These are phyloP conservation scores for Alternaria triticina DNA, from an alignment of 2,329 filamentous ascomycete genomes.

Conservation along the genomic window DNA sequence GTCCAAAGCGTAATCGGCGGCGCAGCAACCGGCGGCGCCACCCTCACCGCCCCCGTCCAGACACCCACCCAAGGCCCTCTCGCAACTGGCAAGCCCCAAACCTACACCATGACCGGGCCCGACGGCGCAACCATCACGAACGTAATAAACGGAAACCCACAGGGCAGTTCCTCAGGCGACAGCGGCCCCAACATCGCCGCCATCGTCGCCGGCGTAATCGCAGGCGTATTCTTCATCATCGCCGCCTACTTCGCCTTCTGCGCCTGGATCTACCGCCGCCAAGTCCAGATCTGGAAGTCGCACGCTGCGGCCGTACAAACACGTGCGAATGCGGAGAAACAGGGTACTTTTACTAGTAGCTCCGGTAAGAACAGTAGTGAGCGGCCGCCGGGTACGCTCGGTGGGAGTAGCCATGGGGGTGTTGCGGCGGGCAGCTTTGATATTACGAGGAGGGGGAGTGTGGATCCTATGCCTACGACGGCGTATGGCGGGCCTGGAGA, in stretches of 20 bases:
- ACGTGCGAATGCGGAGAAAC: constrained; percentile 55
- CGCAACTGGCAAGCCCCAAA: constrained; percentile 71
- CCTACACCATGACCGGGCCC: constrained; percentile 66
- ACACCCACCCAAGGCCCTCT: constrained; percentile 72
- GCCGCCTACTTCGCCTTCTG: constrained; percentile 74
- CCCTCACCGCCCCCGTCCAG: constrained; percentile 66
- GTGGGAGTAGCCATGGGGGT: constrained; percentile 20
- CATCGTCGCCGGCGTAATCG: constrained; percentile 66
- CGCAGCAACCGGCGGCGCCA: constrained; percentile 70
- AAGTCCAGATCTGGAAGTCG: constrained; percentile 71
- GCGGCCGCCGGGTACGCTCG: constrained; percentile 20
- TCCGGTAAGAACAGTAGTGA: constrained; percentile 35
- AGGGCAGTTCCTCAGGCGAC: constrained; percentile 11
- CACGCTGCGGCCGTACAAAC: constrained; percentile 71
- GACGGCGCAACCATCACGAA: constrained; percentile 51
- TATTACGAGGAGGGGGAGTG: constrained; percentile 15
- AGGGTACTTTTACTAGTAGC: constrained; percentile 31
- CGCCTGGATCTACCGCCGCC: constrained; percentile 74
- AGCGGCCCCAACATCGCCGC: constrained; percentile 58
- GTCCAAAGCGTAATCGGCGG: constrained; percentile 74
- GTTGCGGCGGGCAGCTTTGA: constrained; percentile 30
- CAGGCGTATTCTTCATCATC: constrained; percentile 67
- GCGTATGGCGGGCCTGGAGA: constrained; percentile 25
- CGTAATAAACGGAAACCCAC: constrained; percentile 38
- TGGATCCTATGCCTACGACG: constrained; percentile 6